Evolutionary conservation across 768 basidiomycete species (phyloP), one percentile per base, ranked within the genome.

Genomic region (Hydnomerulius pinastri): DNA sequence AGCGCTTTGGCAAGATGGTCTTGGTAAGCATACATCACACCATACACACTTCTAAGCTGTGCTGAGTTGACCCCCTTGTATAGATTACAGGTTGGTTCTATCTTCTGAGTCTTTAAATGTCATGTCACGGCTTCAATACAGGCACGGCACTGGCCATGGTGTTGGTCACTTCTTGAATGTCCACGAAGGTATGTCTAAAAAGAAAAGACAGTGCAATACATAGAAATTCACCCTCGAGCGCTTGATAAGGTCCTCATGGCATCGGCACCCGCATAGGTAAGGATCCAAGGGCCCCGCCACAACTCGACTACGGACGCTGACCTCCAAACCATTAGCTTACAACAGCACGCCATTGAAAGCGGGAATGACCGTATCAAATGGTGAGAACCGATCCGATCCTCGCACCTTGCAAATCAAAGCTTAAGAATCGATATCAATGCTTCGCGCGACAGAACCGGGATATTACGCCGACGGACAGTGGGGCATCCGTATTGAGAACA

Each of bases 111-210:
- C 9, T 18, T 27, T 45, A 3, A 24, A 35, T 46, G 30, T 50
- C n/a, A 53, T 29, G 13, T 33, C 46, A 46, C 37, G 56, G 48
- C 36, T 28, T 27, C 30, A 29, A 55, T 35, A 6, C 45, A 87
- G 92, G 52, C 94, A 97, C 54, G 90, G 92, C 4, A 97, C 95
- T 17, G 93, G 93, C 0, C 96, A 98, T 59, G 96, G 97, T 28
- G 89, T 99, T 27, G 96, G 96, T 0, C 86, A 90, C 57, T 98
- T 88, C 73, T 71, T 98, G 46, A 97, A 97, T 53, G 95, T 98
- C 0, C 95, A 98, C 60, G 94, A 98, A 77, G 76, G 74, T 73
- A 52, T 29, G 32, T 51, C 9, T 24, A 28, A 7, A 23, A 23
- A 27, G 30, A 0, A n/a, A 18, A 23, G 32, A 43, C 23, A n/a